These are phyloP conservation scores for Penicillium sp. DNA, from an alignment of 2,329 filamentous ascomycete species.

Conservation along the genomic window DNA sequence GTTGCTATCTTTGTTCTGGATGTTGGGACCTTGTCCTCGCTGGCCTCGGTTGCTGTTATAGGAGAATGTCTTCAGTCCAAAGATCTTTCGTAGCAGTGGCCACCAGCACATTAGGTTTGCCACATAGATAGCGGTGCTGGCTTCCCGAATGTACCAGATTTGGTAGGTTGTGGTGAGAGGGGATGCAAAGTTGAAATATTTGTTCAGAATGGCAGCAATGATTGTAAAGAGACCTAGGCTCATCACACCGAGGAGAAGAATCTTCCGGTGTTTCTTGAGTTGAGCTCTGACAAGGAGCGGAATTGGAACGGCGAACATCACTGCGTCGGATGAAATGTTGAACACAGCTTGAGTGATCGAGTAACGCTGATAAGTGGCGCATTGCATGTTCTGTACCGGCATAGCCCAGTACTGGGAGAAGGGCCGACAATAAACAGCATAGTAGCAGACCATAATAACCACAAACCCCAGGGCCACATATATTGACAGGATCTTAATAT, in stretches of 20 bases:
- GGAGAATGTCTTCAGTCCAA: conserved; percentile 29
- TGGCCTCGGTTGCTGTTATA: conserved; percentile 27
- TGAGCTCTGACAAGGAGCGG: conserved; percentile 38
- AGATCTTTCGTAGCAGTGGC: conserved; percentile 32
- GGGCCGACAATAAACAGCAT: conserved; percentile 51
- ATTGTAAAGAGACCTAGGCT: conserved; percentile 43
- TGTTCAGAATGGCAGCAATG: conserved; percentile 50
- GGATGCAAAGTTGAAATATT: conserved; percentile 44
- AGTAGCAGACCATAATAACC: conserved; percentile 51
- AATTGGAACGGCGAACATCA: conserved; percentile 42
- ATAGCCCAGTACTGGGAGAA: conserved; percentile 54
- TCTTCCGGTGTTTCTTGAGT: conserved; percentile 35
- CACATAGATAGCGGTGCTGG: conserved; percentile 44
- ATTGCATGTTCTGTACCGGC: conserved; percentile 41
- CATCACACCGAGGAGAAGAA: conserved; percentile 37
- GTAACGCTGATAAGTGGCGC: conserved; percentile 43
- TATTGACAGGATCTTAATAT: conserved; percentile 41
- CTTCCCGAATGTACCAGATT: conserved; percentile 46
- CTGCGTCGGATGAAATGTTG: conserved; percentile 44
- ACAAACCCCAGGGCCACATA: conserved; percentile 49
- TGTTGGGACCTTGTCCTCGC: conserved; percentile 1
- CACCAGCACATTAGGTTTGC: conserved; percentile 45
- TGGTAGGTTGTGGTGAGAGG: conserved; percentile 41
- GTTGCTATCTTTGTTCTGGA: conserved; percentile 19
- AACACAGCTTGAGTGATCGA: conserved; percentile 47